Evolutionary conservation across 495 filamentous ascomycete genomes (phyloP).

Genomic region (Xylaria sp.): DNA sequence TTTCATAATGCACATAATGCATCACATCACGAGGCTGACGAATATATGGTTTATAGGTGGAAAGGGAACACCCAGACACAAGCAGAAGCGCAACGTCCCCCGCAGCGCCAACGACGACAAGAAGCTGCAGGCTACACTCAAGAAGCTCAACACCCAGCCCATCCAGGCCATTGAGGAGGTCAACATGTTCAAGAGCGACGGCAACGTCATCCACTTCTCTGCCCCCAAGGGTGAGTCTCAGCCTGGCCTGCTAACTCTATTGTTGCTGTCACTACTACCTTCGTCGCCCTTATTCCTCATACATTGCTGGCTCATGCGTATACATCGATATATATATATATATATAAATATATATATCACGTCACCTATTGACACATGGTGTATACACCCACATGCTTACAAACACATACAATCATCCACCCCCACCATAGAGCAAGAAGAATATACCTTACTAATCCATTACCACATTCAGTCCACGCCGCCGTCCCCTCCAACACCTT

Average conservation of each 20-base stretch:
- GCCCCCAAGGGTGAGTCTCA: conserved; percentile 84
- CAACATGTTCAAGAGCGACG: conserved; percentile 99
- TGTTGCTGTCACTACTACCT: not conserved
- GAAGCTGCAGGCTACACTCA: conserved; percentile 93
- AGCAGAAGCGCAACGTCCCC: conserved; percentile 97
- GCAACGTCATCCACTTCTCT: conserved; percentile 99
- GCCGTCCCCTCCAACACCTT: conserved; percentile 96
- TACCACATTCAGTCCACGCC: conserved; percentile 85
- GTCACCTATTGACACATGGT: no score
- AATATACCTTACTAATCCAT: not conserved
- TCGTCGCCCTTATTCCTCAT: not conserved
- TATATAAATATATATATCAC: not conserved
- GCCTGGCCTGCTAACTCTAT: not conserved
- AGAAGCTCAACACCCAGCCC: conserved; percentile 96
- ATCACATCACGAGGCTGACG: conserved; percentile 22
- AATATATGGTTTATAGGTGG: conserved; percentile 62
- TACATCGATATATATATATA: not conserved
- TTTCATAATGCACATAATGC: not conserved
- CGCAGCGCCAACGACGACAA: conserved; percentile 94
- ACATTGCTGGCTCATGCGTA: not conserved
- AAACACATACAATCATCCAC: not conserved
- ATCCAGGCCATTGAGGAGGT: conserved; percentile 99
- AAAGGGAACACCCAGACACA: conserved; percentile 97
- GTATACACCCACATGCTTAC: not conserved
- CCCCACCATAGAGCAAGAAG: not conserved